Base-by-base conservation (phyloP, 169 alveolate species). In the Miamiensis avidus region DNA sequence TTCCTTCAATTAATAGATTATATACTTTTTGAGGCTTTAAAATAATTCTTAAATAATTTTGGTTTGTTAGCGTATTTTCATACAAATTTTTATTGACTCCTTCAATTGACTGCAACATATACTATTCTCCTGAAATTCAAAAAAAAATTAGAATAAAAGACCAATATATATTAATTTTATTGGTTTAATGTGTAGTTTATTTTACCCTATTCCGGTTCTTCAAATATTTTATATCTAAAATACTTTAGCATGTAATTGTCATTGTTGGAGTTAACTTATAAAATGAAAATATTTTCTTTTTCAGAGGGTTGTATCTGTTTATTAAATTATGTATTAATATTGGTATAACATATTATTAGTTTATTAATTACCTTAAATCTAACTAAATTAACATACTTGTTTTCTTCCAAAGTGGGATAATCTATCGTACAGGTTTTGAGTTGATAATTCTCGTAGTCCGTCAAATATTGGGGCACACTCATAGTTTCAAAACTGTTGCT, bases 221-320 rank as follows among this genome's bases (percentile, higher is more conserved):
- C 93, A 1, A 90, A 69, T 29, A 92, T 65, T 87, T 88, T 92
- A 65, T 89, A 27, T 65, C 92, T 73, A 26, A 92, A 29, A 76
- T 82, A 90, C 31, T 88, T 83, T 27, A 89, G 81, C 65, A 92
- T 29, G 76, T 85, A 84, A 73, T 90, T 92, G 83, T 92, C 96
- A 34, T 74, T 81, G 25, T 91, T 85, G 27, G 76, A 33, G 32
- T 89, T 89, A 1, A 92, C 69, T 81, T 86, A 88, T 27, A 89
- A 76, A n/a, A 85, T 75, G 75, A 88, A 81, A 29, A 34, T 34
- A 0, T 76, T 83, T 34, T 82, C 87, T 16, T 69, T 26, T 33
- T 82, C 91, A 1, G 64, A 79, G 34, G n/a, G 64, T 0, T 69
- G 49, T 78, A 86, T 25, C 86, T 82, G 30, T 65, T 49, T 49